A percentile compares a stretch with the other conserved stretches of the same genome.
Conservation (phyloP, 768 basidiomycete species). For the Suillus clintonianus region DNA sequence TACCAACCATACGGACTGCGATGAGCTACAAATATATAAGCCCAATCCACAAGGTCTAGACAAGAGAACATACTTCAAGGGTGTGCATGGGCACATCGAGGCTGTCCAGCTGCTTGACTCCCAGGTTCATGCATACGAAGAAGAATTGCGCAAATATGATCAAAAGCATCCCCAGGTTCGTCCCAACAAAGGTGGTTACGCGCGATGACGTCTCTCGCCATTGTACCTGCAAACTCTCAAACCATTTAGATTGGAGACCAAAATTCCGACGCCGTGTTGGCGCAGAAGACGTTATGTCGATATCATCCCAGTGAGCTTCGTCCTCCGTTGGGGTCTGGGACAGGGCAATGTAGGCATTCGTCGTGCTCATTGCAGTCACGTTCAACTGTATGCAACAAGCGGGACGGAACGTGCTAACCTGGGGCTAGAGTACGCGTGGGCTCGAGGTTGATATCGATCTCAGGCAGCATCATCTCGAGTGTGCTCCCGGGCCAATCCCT, state of each 20-base stretch:
- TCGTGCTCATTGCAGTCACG: background rate
- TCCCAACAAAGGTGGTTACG: slow-evolving; percentile 14
- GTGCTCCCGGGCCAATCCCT: background rate
- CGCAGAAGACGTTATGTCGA: background rate
- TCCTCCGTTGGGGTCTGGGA: background rate
- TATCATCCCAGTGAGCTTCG: background rate
- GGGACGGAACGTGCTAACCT: background rate
- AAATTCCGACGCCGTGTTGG: too few relatives aligned
- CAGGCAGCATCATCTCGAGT: background rate
- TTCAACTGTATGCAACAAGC: background rate
- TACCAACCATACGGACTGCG: slow-evolving; percentile 56
- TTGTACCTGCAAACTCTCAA: background rate
- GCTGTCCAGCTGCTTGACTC: slow-evolving; percentile 62
- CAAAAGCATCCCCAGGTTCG: slow-evolving; percentile 61
- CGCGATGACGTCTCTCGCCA: background rate
- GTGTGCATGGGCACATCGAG: slow-evolving; percentile 60
- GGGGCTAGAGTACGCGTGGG: background rate
- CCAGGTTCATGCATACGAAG: slow-evolving; percentile 59
- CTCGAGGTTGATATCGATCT: background rate
- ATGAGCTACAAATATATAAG: slow-evolving; percentile 42
- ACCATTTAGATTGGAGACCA: background rate
- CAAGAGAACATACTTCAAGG: slow-evolving; percentile 45
- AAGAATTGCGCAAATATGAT: slow-evolving; percentile 60
- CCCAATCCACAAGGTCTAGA: background rate
- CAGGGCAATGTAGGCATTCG: background rate